Conservation (phyloP, 257 asterid genomes). For the Voacanga thouarsii region DNA sequence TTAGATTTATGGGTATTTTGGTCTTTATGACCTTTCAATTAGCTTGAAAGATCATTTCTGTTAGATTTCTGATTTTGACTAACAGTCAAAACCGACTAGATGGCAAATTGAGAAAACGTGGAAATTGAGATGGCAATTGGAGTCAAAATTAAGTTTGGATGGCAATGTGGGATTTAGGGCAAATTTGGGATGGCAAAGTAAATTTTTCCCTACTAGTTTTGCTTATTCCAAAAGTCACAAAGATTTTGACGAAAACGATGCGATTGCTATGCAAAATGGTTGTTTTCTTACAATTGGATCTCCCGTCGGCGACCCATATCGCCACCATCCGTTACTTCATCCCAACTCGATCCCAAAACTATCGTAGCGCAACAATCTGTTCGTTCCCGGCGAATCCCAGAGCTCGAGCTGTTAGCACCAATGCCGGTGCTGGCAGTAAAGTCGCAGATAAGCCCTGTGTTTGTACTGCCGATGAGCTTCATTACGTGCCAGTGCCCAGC, state of each 20-base stretch:
- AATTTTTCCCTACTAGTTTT: too few relatives aligned
- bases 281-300: slow-evolving; percentile 35
- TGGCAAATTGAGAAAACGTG: too few relatives aligned
- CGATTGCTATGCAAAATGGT: neutral
- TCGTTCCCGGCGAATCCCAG: neutral
- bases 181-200: too few relatives aligned
- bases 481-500: slow-evolving; percentile 65
- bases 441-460: slow-evolving; percentile 56
- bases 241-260: neutral
- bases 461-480: slow-evolving; percentile 98
- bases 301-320: slow-evolving; percentile 56
- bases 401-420: slow-evolving; percentile 12
- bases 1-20: too few relatives aligned
- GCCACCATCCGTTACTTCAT: slow-evolving; percentile 37
- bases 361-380: neutral
- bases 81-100: too few relatives aligned
- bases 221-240: neutral
- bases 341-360: neutral
- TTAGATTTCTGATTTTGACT: too few relatives aligned
- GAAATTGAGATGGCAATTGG: too few relatives aligned
- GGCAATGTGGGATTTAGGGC: too few relatives aligned
- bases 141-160: too few relatives aligned
- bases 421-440: slow-evolving; percentile 28
- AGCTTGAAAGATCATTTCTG: too few relatives aligned
- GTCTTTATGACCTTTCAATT: too few relatives aligned